phyloP scores from a whole-genome alignment of 1,284 basidiomycete species.

The Pholiota adiposa region DNA sequence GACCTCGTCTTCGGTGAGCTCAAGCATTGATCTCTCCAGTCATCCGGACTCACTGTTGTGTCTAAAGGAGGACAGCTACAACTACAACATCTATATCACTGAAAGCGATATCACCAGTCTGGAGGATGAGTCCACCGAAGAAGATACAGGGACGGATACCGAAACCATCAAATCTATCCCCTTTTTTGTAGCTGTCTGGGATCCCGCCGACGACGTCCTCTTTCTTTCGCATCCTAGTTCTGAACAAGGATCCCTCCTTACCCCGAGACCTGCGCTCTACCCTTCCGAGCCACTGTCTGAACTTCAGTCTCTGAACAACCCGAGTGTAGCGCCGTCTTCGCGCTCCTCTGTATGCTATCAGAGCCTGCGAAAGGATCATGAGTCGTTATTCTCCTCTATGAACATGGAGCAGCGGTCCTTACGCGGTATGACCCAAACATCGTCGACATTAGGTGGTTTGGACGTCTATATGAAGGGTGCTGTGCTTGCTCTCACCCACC shows the following conservation, averaged over 20 bases:
- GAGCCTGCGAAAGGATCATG: slow-evolving; percentile 1
- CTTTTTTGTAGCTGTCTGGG: slow-evolving; percentile 11
- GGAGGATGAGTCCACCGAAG: neutral
- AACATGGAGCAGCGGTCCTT: slow-evolving; percentile 11
- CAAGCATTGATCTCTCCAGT: neutral
- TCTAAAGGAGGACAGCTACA: neutral
- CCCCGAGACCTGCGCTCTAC: neutral
- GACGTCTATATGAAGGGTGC: slow-evolving; percentile 38
- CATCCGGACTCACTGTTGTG: neutral
- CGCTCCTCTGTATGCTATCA: slow-evolving; percentile 11
- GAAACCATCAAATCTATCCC: neutral
- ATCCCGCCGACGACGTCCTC: slow-evolving; percentile 10
- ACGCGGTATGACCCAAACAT: slow-evolving; percentile 32
- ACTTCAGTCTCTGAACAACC: neutral
- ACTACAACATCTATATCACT: neutral
- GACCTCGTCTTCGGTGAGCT: neutral
- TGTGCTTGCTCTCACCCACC: slow-evolving; percentile 30
- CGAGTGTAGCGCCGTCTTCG: slow-evolving; percentile 5
- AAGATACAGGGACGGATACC: neutral
- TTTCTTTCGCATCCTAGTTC: slow-evolving; percentile 7
- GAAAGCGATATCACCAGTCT: neutral
- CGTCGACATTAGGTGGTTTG: slow-evolving; percentile 36
- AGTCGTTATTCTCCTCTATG: neutral
- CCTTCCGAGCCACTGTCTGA: slow-evolving; percentile 6
- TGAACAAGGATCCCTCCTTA: neutral